Conservation (phyloP, 495 filamentous ascomycete genomes). For the Penicillium antarcticum region DNA sequence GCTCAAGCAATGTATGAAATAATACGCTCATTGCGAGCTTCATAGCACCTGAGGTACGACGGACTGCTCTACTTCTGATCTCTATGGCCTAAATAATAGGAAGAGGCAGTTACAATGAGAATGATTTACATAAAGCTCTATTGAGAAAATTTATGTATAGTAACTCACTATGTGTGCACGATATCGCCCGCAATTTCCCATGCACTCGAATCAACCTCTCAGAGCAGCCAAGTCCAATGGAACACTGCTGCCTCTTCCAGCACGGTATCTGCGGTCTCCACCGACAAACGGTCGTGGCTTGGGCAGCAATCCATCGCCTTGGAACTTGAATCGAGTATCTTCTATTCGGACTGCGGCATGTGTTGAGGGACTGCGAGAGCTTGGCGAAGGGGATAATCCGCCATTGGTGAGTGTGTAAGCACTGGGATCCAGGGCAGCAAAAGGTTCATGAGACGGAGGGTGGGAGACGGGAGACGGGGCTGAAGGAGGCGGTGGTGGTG, state of each 20-base stretch:
- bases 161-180: slow-evolving; percentile 27
- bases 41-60: too few relatives aligned
- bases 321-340: slow-evolving; percentile 84
- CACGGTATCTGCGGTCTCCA: slow-evolving; percentile 72
- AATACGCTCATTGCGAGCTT: too few relatives aligned
- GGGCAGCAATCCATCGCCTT: slow-evolving; percentile 74
- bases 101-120: background rate
- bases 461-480: slow-evolving; percentile 50
- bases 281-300: slow-evolving; percentile 78
- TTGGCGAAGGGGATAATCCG: slow-evolving; percentile 31
- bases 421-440: slow-evolving; percentile 68
- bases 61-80: too few relatives aligned
- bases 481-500: slow-evolving; percentile 41
- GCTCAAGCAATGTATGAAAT: too few relatives aligned
- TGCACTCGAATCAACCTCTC: slow-evolving; percentile 25
- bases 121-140: background rate
- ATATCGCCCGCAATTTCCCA: slow-evolving; percentile 25
- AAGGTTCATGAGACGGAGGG: slow-evolving; percentile 38
- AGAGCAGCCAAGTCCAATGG: slow-evolving; percentile 73
- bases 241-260: slow-evolving; percentile 89
- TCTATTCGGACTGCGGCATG: slow-evolving; percentile 59
- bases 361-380: slow-evolving; percentile 26
- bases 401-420: slow-evolving; percentile 71
- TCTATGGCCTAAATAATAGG: too few relatives aligned
- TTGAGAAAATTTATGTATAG: slow-evolving; percentile 15